These are phyloP conservation scores for Geotrichum bryndzae DNA, from an alignment of 1,139 yeast species.

Conservation along the genomic window DNA sequence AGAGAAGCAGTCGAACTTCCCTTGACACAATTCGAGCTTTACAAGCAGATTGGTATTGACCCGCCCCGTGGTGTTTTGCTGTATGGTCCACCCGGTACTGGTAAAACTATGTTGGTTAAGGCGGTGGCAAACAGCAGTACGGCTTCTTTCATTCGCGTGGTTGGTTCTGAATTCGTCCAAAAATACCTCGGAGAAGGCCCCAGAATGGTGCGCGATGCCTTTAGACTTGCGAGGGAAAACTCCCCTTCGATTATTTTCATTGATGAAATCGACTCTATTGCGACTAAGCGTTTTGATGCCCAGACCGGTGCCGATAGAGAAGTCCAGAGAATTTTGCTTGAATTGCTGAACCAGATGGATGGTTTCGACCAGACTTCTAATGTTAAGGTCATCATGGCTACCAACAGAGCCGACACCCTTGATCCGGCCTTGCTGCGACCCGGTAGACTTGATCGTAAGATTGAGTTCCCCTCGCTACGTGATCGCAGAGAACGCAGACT, in stretches of 20 bases:
- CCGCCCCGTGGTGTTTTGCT: slow-evolving; percentile 97
- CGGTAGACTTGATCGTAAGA: slow-evolving; percentile 95
- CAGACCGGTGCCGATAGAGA: slow-evolving; percentile 99
- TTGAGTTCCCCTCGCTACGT: slow-evolving; percentile 90
- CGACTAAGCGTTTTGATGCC: slow-evolving; percentile 98
- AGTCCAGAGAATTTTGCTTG: slow-evolving; percentile 95
- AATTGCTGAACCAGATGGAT: slow-evolving; percentile 96
- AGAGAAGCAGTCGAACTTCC: slow-evolving; percentile 98
- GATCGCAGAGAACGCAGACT: slow-evolving; percentile 97
- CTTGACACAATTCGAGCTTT: slow-evolving; percentile 88
- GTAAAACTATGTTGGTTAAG: slow-evolving; percentile 97
- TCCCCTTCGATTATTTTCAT: slow-evolving; percentile 94
- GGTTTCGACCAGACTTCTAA: slow-evolving; percentile 95
- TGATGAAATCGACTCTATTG: slow-evolving; percentile 98
- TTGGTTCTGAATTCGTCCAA: slow-evolving; percentile 97
- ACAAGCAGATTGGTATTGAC: slow-evolving; percentile 96
- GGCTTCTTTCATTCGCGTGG: slow-evolving; percentile 92
- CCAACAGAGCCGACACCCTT: slow-evolving; percentile 94
- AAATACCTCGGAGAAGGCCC: slow-evolving; percentile 99
- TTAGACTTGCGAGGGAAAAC: slow-evolving; percentile 93
- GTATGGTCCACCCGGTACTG: slow-evolving; percentile 99
- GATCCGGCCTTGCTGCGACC: slow-evolving; percentile 98
- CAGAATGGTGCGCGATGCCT: slow-evolving; percentile 97
- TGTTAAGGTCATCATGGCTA: slow-evolving; percentile 98
- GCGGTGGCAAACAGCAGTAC: slow-evolving; percentile 97